Conservation (phyloP, 352 stramenopile species). For the Pythium volutum region DNA sequence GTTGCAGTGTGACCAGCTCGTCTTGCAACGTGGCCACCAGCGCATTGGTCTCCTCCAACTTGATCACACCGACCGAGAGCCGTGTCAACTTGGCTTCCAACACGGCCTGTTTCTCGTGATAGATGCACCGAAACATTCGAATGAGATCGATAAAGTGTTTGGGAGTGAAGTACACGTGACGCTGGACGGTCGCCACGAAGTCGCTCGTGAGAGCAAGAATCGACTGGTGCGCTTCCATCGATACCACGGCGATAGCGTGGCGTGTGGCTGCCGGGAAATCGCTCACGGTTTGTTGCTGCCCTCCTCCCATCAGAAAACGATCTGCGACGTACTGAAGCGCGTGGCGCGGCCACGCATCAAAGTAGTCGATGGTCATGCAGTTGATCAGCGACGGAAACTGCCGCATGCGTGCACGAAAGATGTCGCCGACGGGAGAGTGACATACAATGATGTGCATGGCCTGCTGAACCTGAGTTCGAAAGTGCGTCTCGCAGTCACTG, state of each 20-base stretch:
- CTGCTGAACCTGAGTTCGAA: slow-evolving; percentile 67
- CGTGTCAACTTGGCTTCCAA: slow-evolving; percentile 52
- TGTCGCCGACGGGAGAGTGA: slow-evolving; percentile 77
- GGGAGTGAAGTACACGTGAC: slow-evolving; percentile 65
- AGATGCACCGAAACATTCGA: slow-evolving; percentile 76
- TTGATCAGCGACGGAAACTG: slow-evolving; percentile 93
- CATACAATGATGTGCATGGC: slow-evolving; percentile 92
- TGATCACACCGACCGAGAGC: slow-evolving; percentile 60
- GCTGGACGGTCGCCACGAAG: slow-evolving; percentile 37
- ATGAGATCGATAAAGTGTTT: slow-evolving; percentile 92
- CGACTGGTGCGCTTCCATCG: slow-evolving; percentile 54
- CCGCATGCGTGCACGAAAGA: slow-evolving; percentile 81
- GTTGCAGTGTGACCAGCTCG: slow-evolving; percentile 85
- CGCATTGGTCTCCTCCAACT: slow-evolving; percentile 69
- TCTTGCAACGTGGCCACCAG: slow-evolving; percentile 59
- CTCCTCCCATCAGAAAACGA: slow-evolving; percentile 30
- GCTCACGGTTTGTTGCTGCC: no score
- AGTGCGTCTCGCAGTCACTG: slow-evolving; percentile 80
- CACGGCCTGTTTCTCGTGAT: slow-evolving; percentile 43
- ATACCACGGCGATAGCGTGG: slow-evolving; percentile 38
- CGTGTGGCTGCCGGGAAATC: slow-evolving; percentile 22
- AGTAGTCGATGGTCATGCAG: slow-evolving; percentile 93
- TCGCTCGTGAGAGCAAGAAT: slow-evolving; percentile 18
- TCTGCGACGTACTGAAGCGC: slow-evolving; percentile 85
- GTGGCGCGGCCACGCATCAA: slow-evolving; percentile 88